Percentiles rank a stretch among this genome's conserved stretches.
These are phyloP conservation scores for Kodamaea fukazawae DNA, from an alignment of 805 yeast species.

Conservation along the genomic window DNA sequence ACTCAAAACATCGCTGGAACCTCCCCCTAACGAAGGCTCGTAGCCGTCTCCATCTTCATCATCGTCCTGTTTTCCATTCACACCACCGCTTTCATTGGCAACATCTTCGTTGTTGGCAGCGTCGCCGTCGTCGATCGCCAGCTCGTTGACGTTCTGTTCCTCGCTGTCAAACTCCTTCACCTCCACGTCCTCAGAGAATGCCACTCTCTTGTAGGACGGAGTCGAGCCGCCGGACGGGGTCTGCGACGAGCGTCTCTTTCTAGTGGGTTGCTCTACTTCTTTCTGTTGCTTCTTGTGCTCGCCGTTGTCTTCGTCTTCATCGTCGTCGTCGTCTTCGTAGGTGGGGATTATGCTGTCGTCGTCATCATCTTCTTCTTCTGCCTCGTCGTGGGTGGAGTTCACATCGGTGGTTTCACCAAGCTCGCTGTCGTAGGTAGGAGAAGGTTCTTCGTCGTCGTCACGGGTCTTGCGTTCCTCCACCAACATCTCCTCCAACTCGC, in stretches of 20 bases:
- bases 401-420: constrained; percentile 11
- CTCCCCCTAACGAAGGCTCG: constrained; percentile 17
- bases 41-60: constrained; percentile 17
- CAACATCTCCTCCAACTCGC: constrained; percentile 31
- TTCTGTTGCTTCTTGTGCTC: constrained; percentile 1
- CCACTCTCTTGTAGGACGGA: constrained; percentile 34
- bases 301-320: constrained; percentile 9
- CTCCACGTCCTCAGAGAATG: constrained; percentile 41
- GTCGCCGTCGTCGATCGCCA: constrained; percentile 1
- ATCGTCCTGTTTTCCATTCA: constrained; percentile 13
- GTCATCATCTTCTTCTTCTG: constrained; percentile 16
- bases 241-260: constrained; percentile 19
- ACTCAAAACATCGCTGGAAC: constrained; percentile 26
- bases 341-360: constrained; percentile 14
- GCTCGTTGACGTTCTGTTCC: constrained; percentile 18
- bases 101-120: constrained; percentile 17
- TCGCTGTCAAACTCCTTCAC: constrained; percentile 41
- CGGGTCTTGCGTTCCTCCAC: constrained; percentile 10
- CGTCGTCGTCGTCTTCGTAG: constrained; percentile 18
- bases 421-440: constrained; percentile 24
- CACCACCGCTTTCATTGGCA: constrained; percentile 19
- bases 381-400: not conserved
- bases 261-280: constrained; percentile 11
- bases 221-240: constrained; percentile 24
- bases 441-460: constrained; percentile 24